Evolutionary conservation across 345 rosid genomes (phyloP), one percentile per base, ranked within the genome.

Genomic region (Psidium friedrichsthalianum): DNA sequence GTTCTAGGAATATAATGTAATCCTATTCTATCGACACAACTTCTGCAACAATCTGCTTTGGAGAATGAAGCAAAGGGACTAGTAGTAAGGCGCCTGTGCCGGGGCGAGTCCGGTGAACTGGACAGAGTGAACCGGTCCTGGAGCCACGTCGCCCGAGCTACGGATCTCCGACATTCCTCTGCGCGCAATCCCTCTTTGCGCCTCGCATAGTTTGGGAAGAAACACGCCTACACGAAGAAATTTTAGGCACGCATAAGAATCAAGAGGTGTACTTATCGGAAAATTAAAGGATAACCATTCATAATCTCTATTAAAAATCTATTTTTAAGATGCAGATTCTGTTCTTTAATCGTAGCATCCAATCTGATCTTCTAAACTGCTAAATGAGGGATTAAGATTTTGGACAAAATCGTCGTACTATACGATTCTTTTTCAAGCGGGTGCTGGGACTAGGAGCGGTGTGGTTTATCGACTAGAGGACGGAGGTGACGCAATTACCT

Each of bases 181-280:
- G 11, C 94, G 85, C 16, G 76, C 87, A 40, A 90, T 88, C 69
- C 85, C 91, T 85, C 87, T 87, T 85, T 89, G 93, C 20, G 93
- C 89, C 87, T 92, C 94, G 80, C 99, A 96, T 53, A 96, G 88
- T 87, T 90, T 92, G 22, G 99, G 96, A 85, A 96, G 93, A 89
- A 90, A 95, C 27, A 95, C 95, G 52, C 99, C 98, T 96, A 78
- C 49, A 16, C 76, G 1, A 16, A 16, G 44, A 32, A 20, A 29
- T 64, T 29, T 64, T 64, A 29, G 40, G 40, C 74, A 18, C 18
- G 21, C 74, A 61, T 29, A 27, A 14, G 22, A 29, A 64, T 64
- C 44, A 29, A 29, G 36, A 32, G 11, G 44, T 11, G 44, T 32
- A 5, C 44, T 64, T 32, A 64, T 8, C 10, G 22, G 76, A 64